Conservation (phyloP, 2,329 filamentous ascomycete species). For the Hymenoscyphus occultus region DNA sequence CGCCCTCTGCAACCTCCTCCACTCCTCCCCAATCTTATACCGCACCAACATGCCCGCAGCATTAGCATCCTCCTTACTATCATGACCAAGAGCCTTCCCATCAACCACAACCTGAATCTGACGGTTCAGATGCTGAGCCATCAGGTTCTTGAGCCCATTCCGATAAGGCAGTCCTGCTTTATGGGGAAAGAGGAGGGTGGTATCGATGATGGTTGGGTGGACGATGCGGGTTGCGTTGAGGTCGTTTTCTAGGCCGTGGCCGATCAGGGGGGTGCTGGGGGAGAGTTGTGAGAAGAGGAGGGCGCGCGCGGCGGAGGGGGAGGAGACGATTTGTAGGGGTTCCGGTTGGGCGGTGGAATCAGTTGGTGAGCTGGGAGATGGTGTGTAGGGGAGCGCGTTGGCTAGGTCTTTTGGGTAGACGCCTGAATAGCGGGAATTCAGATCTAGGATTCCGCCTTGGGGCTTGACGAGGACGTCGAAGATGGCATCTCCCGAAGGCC, state of each 20-base stretch:
- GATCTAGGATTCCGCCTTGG: constrained; percentile 77
- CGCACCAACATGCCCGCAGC: constrained; percentile 85
- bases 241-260: constrained; percentile 94
- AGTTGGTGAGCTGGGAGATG: constrained; percentile 15
- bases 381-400: constrained; percentile 58
- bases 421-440: constrained; percentile 91
- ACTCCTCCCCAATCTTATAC: constrained; percentile 65
- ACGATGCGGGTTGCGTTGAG: constrained; percentile 81
- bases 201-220: constrained; percentile 83
- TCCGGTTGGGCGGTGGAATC: constrained; percentile 34
- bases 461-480: constrained; percentile 85
- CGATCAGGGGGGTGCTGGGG: constrained; percentile 78
- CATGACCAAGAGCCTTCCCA: constrained; percentile 61
- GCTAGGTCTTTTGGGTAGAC: constrained; percentile 75
- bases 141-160: constrained; percentile 72
- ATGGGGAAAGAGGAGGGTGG: constrained; percentile 79
- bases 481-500: constrained; percentile 73
- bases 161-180: constrained; percentile 72
- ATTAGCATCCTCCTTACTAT: constrained; percentile 86
- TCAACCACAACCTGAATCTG: constrained; percentile 70
- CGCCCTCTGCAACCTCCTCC: constrained; percentile 61
- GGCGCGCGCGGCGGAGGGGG: constrained; percentile 69
- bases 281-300: constrained; percentile 74
- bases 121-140: constrained; percentile 64
- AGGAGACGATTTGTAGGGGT: constrained; percentile 69